Conservation (phyloP, 352 stramenopile genomes). For the Phytopythium mirpurense region DNA sequence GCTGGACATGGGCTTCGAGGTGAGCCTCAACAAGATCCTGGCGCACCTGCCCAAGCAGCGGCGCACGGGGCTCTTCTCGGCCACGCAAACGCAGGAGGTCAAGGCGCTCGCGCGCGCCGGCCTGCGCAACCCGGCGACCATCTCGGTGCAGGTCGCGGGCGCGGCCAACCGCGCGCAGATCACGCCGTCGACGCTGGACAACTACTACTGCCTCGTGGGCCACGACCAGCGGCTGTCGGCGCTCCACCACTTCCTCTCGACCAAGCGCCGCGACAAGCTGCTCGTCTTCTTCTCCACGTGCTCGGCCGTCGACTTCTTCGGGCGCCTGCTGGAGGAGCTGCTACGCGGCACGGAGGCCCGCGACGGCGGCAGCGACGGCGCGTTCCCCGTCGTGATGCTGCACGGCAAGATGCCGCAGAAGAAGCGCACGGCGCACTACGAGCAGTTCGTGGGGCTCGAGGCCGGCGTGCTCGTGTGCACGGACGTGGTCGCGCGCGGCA, state of each 20-base stretch:
- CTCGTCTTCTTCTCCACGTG: conserved; percentile 99
- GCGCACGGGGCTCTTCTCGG: conserved; percentile 91
- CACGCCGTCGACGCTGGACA: conserved; percentile 77
- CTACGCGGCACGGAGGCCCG: no score
- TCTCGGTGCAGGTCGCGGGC: conserved; percentile 93
- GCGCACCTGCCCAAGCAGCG: conserved; percentile 95
- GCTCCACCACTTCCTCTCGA: conserved; percentile 91
- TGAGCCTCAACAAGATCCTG: conserved; percentile 95
- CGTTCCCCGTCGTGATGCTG: conserved; percentile 63
- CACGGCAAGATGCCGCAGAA: conserved; percentile 95
- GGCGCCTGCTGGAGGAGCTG: conserved; percentile 82
- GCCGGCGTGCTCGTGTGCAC: conserved; percentile 95
- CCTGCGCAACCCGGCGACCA: conserved; percentile 97
- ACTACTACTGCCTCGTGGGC: conserved; percentile 94
- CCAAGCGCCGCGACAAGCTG: conserved; percentile 85
- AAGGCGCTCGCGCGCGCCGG: conserved; percentile 93
- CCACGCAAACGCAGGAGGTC: conserved; percentile 94
- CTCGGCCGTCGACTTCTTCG: conserved; percentile 98
- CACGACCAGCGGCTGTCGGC: conserved; percentile 93
- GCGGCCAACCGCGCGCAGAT: conserved; percentile 59
- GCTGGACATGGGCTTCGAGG: conserved; percentile 97
- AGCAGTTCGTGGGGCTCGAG: conserved; percentile 50
- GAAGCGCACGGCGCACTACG: conserved; percentile 79
- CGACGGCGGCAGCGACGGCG: no score
- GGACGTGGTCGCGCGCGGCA: conserved; percentile 97